Evolutionary conservation across 805 yeast species (phyloP), one percentile per base, ranked within the genome.

Genomic region (Candida mattraensis): DNA sequence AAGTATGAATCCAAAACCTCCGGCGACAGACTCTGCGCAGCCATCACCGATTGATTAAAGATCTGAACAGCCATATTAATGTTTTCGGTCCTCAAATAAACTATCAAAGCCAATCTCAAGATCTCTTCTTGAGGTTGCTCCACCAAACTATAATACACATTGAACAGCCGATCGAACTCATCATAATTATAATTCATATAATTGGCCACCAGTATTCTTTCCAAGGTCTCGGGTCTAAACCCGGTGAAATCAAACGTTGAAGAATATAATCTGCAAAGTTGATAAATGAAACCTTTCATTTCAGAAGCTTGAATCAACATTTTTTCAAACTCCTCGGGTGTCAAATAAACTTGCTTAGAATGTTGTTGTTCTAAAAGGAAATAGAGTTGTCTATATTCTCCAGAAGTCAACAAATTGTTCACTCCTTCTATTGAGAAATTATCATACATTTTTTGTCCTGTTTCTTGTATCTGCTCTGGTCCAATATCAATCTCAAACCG

Each of bases 11-110:
- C 48, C 17, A 56, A 32, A 10, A 57, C 21, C 20, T 29, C 37
- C 9, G 40, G 26, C 1, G 54, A 47, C 16, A 51, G 31, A 12
- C 22, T 18, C 5, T 24, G 26, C 5, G 46, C 42, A 3, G 58
- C 31, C 48, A 54, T 40, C 2, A 56, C 58, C n/a, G 51, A 44
- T 31, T 51, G 58, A 24, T 51, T 54, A 34, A 57, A 59, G 7
- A 58, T 29, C 41, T 53, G 58, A 3, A 45, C 44, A 6, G 64
- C 61, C 38, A 46, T 40, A 18, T 43, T 41, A 10, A 56, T 43
- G 30, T 54, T 51, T 22, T 50, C 59, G 6, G 54, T 42, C 24
- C 48, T 42, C 5, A 57, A 23, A 40, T 53, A 54, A 9, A 52
- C 49, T 24, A 45, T 44, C 25, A 58, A 39, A 5, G 64, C 59